Percentiles rank a stretch among this genome's conserved stretches.
These are phyloP conservation scores for Pterula multifida DNA, from an alignment of 1,284 basidiomycete species.

Conservation along the genomic window DNA sequence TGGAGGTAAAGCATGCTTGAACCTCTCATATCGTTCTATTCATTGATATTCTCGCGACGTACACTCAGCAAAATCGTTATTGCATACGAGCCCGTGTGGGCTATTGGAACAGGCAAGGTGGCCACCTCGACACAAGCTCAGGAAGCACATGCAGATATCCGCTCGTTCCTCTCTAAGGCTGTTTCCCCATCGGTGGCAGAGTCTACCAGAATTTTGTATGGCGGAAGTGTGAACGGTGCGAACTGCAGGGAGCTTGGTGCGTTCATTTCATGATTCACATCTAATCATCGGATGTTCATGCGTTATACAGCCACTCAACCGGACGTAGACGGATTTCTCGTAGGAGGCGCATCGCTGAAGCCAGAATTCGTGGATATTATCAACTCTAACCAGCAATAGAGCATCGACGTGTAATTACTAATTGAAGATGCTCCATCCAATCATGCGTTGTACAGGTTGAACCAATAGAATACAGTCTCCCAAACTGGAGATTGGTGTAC, in stretches of 20 bases:
- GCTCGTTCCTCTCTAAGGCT: constrained; percentile 58
- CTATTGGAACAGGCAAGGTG: constrained; percentile 95
- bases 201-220: constrained; percentile 84
- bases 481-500: too few relatives aligned
- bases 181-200: constrained; percentile 69
- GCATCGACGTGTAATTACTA: too few relatives aligned
- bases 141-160: constrained; percentile 81
- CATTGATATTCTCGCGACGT: not conserved
- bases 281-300: constrained; percentile 4
- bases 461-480: too few relatives aligned
- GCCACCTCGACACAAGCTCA: constrained; percentile 89
- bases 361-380: constrained; percentile 93
- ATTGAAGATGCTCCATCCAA: too few relatives aligned
- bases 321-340: constrained; percentile 98
- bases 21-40: not conserved
- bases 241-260: constrained; percentile 83
- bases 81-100: constrained; percentile 97
- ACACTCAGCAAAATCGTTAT: constrained; percentile 73
- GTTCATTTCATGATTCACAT: constrained; percentile 15
- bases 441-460: too few relatives aligned
- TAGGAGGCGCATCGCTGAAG: constrained; percentile 96
- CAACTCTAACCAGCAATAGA: constrained; percentile 43
- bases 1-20: constrained; percentile 56
- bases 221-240: constrained; percentile 82
- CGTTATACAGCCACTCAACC: constrained; percentile 44